A percentile compares a stretch with the other conserved stretches of the same genome.
Evolutionary conservation across 1,139 yeast genomes (phyloP).

Genomic region (Debaryomycetaceae sp.): DNA sequence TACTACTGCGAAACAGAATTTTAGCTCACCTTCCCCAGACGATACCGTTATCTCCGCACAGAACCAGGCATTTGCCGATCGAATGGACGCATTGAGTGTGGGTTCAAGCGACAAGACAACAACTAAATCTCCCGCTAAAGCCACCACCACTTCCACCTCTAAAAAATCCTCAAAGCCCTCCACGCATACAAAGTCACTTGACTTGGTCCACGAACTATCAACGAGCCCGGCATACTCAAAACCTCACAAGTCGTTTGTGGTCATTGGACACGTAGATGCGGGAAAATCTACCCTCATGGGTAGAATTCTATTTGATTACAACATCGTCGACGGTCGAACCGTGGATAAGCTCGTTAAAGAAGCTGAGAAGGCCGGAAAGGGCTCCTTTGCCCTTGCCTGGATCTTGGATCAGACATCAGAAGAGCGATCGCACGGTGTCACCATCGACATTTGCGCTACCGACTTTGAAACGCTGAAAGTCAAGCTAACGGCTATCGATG

Average conservation of each 20-base stretch:
- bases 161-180: slow-evolving; percentile 17
- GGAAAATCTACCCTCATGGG: slow-evolving; percentile 97
- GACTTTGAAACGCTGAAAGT: slow-evolving; percentile 59
- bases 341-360: slow-evolving; percentile 72
- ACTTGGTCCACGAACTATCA: slow-evolving; percentile 28
- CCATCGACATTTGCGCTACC: slow-evolving; percentile 85
- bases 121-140: slow-evolving; percentile 2
- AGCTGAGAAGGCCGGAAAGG: slow-evolving; percentile 74
- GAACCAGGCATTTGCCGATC: slow-evolving; percentile 35
- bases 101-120: no score
- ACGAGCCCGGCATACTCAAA: slow-evolving; percentile 28
- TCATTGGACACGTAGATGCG: slow-evolving; percentile 95
- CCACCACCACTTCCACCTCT: slow-evolving; percentile 3
- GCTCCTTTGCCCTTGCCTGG: slow-evolving; percentile 96
- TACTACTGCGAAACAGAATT: slow-evolving; percentile 43
- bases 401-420: slow-evolving; percentile 91
- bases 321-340: slow-evolving; percentile 68
- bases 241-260: slow-evolving; percentile 70
- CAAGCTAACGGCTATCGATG: slow-evolving; percentile 82
- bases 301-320: slow-evolving; percentile 67
- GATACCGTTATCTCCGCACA: slow-evolving; percentile 61
- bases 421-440: slow-evolving; percentile 84
- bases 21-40: slow-evolving; percentile 73
- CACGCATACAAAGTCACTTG: slow-evolving; percentile 30
- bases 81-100: slow-evolving; percentile 20